These are phyloP conservation scores for Chytridium lagenaria DNA, from an alignment of 371 early-diverging fungal species.

Conservation along the genomic window DNA sequence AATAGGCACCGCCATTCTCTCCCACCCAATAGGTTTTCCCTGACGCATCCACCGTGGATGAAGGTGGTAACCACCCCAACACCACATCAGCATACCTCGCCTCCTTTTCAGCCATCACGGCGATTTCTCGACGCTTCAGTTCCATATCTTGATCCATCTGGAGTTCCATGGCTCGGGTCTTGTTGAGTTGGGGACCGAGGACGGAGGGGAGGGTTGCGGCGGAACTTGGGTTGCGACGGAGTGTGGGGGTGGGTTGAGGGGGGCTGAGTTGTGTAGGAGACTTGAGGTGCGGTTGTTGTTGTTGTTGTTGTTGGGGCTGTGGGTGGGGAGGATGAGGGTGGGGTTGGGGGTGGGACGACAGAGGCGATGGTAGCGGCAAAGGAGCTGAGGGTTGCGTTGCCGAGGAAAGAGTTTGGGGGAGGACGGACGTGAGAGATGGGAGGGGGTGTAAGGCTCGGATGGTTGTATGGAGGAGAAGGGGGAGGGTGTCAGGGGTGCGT, in stretches of 20 bases:
- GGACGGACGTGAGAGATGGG: neutral
- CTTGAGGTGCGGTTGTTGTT: neutral
- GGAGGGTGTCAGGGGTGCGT: neutral
- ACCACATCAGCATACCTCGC: neutral
- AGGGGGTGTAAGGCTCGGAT: neutral
- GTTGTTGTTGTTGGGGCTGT: too few relatives aligned
- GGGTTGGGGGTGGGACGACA: neutral
- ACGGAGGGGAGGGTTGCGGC: too few relatives aligned
- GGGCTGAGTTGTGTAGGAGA: neutral
- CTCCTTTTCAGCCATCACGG: neutral
- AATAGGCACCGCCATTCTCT: neutral
- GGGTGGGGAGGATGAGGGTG: too few relatives aligned
- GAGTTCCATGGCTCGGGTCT: neutral
- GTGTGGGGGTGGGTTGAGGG: too few relatives aligned
- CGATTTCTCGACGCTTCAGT: neutral
- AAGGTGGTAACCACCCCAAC: neutral
- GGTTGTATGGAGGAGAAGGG: neutral
- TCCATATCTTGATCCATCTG: neutral
- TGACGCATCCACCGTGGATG: too few relatives aligned
- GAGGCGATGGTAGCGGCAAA: too few relatives aligned
- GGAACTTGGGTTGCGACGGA: neutral
- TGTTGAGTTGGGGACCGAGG: neutral
- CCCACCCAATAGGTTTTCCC: slow-evolving; percentile 1
- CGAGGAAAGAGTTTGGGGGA: neutral
- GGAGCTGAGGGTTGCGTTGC: neutral